A percentile compares a stretch with the other conserved stretches of the same genome.
phyloP scores from a whole-genome alignment of 129 eudicot species.

The Erigeron canadensis region DNA sequence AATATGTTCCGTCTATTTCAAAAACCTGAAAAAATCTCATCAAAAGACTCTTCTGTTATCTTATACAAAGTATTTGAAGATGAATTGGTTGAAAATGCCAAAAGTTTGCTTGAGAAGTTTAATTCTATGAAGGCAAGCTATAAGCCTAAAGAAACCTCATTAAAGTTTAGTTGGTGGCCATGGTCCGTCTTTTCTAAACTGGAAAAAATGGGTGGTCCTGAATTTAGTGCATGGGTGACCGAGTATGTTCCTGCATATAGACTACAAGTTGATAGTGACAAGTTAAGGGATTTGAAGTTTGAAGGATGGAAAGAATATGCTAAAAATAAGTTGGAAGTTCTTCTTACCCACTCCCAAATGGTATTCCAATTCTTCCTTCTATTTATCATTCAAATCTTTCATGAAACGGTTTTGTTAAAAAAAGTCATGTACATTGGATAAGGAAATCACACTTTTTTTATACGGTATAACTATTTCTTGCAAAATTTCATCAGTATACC shows the following conservation, averaged over 20 bases:
- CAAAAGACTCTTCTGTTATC: conserved; percentile 64
- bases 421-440: neutral
- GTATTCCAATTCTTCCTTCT: conserved; percentile 44
- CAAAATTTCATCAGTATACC: neutral
- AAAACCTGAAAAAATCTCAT: conserved; percentile 46
- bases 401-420: neutral
- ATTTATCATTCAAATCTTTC: conserved; percentile 11
- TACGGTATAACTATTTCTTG: conserved; percentile 2
- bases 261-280: conserved; percentile 58
- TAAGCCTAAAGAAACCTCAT: conserved; percentile 32
- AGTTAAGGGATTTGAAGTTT: conserved; percentile 40
- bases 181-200: conserved; percentile 43
- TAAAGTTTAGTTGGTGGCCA: conserved; percentile 50
- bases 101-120: conserved; percentile 54
- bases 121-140: conserved; percentile 34
- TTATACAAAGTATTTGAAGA: conserved; percentile 60
- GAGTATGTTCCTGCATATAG: conserved; percentile 75
- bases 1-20: conserved; percentile 43
- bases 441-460: neutral
- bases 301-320: conserved; percentile 68
- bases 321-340: conserved; percentile 60
- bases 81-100: conserved; percentile 65
- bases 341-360: conserved; percentile 95
- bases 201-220: conserved; percentile 85
- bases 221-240: conserved; percentile 66